phyloP scores from a whole-genome alignment of 2,329 filamentous ascomycete species.

The Apiospora kogelbergensis region DNA sequence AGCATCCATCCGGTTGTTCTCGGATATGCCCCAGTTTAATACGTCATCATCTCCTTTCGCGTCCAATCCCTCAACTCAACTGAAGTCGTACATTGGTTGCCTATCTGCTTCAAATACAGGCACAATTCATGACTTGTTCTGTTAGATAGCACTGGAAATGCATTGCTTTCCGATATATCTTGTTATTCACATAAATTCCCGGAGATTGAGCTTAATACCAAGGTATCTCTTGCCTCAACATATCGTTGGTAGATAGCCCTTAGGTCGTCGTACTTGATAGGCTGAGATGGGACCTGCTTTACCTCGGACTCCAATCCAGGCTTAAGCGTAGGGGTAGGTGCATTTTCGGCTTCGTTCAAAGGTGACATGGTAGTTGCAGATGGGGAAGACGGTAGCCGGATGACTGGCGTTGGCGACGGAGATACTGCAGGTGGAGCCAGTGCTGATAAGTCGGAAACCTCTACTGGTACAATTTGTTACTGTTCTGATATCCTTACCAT shows the following conservation, averaged over 20 bases:
- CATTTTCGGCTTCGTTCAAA: too few species aligned
- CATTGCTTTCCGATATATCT: constrained; percentile 22
- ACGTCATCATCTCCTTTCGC: too few species aligned
- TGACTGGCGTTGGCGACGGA: too few species aligned
- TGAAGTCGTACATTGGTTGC: constrained; percentile 12
- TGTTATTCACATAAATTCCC: constrained; percentile 19
- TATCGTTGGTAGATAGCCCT: too few species aligned
- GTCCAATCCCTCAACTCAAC: constrained; percentile 19
- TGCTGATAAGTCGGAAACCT: not conserved
- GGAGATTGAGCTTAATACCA: constrained; percentile 20
- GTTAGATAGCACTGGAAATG: constrained; percentile 19
- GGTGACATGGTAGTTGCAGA: too few species aligned
- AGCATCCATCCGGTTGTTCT: constrained; percentile 22
- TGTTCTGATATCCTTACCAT: not conserved
- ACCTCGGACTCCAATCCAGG: not conserved
- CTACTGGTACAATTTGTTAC: not conserved
- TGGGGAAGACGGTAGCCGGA: too few species aligned
- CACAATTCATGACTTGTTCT: constrained; percentile 21
- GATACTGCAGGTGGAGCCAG: not conserved
- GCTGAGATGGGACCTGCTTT: not conserved
- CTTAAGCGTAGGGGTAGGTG: too few species aligned
- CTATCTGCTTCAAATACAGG: constrained; percentile 19
- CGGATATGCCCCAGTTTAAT: constrained; percentile 23
- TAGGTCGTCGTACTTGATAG: constrained; percentile 15
- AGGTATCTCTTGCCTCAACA: constrained; percentile 16